These are phyloP conservation scores for Chlamydomonas sp. DNA, from an alignment of 139 green algal species.

Conservation along the genomic window DNA sequence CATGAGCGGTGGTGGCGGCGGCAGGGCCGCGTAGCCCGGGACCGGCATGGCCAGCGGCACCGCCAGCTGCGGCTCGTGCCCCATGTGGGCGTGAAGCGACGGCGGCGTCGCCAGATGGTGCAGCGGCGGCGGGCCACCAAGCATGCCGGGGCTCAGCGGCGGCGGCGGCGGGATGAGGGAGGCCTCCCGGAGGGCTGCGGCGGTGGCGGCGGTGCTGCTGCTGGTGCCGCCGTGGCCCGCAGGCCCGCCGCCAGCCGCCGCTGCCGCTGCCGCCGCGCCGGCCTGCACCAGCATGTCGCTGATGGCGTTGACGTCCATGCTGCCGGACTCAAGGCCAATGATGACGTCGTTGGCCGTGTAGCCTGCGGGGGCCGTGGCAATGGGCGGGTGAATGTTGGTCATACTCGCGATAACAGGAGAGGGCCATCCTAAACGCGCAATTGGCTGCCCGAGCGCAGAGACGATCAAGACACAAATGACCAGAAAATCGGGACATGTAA, in stretches of 20 bases:
- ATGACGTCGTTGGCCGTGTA: conserved; percentile 56
- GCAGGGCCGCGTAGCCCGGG: no score
- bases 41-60: no score
- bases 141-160: not conserved
- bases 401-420: no score
- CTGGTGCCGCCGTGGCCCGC: not conserved
- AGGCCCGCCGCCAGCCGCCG: not conserved
- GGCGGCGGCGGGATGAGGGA: not conserved
- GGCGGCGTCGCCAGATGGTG: not conserved
- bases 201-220: not conserved
- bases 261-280: not conserved
- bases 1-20: no score
- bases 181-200: not conserved
- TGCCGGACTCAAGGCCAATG: conserved; percentile 52
- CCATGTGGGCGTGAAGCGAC: not conserved
- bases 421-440: not conserved
- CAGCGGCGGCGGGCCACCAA: not conserved
- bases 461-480: no score
- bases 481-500: no score
- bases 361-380: not conserved
- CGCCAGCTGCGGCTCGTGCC: not conserved
- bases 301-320: conserved; percentile 39
- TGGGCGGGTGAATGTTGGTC: not conserved
- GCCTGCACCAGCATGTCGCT: not conserved
- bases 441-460: not conserved